Conservation (phyloP, 2,329 filamentous ascomycete genomes). For the Colletotrichum paranaense region DNA sequence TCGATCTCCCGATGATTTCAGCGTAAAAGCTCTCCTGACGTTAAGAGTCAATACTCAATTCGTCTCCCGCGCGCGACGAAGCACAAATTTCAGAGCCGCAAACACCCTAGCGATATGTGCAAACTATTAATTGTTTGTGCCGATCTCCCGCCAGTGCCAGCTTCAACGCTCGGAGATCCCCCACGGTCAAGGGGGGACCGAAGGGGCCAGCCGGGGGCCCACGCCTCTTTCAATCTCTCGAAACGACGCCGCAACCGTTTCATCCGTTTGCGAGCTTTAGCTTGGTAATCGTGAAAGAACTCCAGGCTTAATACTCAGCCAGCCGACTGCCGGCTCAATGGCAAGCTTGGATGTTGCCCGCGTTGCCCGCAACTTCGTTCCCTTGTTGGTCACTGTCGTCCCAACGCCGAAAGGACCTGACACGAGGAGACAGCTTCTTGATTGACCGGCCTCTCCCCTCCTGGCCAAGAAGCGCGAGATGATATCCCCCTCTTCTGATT, state of each 20-base stretch:
- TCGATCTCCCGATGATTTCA: slow-evolving; percentile 1
- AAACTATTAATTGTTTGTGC: not conserved
- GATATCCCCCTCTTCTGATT: not conserved
- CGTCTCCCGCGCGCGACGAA: not conserved
- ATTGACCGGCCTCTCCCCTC: not conserved
- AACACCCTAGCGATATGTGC: not conserved
- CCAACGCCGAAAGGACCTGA: not conserved
- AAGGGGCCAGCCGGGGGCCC: not conserved
- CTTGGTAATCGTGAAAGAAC: not conserved
- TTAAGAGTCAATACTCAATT: not conserved
- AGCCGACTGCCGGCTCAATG: not conserved
- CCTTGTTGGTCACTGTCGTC: slow-evolving; percentile 1
- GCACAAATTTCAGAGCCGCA: not conserved
- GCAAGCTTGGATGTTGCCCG: not conserved
- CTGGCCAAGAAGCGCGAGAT: not conserved
- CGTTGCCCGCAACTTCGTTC: not conserved
- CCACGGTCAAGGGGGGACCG: not conserved
- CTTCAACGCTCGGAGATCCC: slow-evolving; percentile 8
- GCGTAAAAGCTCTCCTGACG: not conserved
- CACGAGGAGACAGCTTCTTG: not conserved
- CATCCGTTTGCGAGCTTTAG: slow-evolving; percentile 1
- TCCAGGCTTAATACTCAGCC: not conserved
- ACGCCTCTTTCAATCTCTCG: slow-evolving; percentile 1
- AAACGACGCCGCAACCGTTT: slow-evolving; percentile 31
- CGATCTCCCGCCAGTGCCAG: slow-evolving; percentile 15